A percentile compares a stretch with the other conserved stretches of the same genome.
phyloP scores from a whole-genome alignment of 2,329 filamentous ascomycete genomes.

The Rhinocladiella mackenziei region DNA sequence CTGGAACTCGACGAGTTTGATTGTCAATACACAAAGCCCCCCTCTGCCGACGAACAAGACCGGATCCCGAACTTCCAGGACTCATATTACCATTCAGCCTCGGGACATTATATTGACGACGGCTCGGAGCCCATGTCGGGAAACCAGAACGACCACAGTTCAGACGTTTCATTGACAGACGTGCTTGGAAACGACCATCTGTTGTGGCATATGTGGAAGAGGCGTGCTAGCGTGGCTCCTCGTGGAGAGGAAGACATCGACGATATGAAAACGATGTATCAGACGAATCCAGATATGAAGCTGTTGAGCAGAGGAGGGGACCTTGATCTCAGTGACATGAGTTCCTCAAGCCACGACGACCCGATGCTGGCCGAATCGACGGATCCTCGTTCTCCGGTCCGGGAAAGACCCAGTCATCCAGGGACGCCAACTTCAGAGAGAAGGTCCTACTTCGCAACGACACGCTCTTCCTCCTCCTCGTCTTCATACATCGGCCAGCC shows the following conservation, averaged over 20 bases:
- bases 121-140: slow-evolving; percentile 9
- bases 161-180: slow-evolving; percentile 18
- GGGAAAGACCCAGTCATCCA: slow-evolving; percentile 5
- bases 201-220: slow-evolving; percentile 24
- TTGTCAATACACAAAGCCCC: slow-evolving; percentile 8
- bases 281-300: slow-evolving; percentile 27
- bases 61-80: slow-evolving; percentile 2
- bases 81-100: neutral
- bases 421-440: slow-evolving; percentile 11
- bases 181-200: slow-evolving; percentile 24
- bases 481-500: slow-evolving; percentile 12
- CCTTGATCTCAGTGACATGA: slow-evolving; percentile 16
- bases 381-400: slow-evolving; percentile 2
- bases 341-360: slow-evolving; percentile 16
- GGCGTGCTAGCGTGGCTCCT: slow-evolving; percentile 20
- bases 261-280: slow-evolving; percentile 24
- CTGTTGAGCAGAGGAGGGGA: slow-evolving; percentile 17
- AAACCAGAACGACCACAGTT: slow-evolving; percentile 2
- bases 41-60: neutral
- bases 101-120: too few relatives aligned
- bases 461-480: slow-evolving; percentile 16
- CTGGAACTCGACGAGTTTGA: slow-evolving; percentile 4
- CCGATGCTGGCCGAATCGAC: slow-evolving; percentile 14
- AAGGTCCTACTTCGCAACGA: slow-evolving; percentile 13
- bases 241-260: slow-evolving; percentile 18